A percentile compares a stretch with the other conserved stretches of the same genome.
Evolutionary conservation across 352 stramenopile genomes (phyloP).

Genomic region (Pythium rishiriense): DNA sequence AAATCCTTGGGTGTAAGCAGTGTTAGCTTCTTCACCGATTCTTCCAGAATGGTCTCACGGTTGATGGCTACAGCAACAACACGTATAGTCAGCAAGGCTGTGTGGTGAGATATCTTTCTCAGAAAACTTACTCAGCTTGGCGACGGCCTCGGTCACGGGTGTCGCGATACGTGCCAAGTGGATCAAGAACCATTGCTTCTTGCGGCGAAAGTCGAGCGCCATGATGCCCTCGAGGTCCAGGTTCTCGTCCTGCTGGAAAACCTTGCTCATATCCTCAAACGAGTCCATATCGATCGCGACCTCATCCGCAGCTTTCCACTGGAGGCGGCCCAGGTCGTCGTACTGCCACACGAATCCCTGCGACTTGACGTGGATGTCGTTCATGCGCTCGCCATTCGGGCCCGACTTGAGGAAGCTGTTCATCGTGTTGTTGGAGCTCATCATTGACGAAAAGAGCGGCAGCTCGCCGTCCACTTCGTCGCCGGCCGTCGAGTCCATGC

Average conservation of each 20-base stretch:
- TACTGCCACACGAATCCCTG: slow-evolving; percentile 76
- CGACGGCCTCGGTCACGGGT: slow-evolving; percentile 58
- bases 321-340: slow-evolving; percentile 46
- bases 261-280: slow-evolving; percentile 42
- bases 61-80: slow-evolving; percentile 38
- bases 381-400: slow-evolving; percentile 51
- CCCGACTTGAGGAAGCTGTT: slow-evolving; percentile 29
- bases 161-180: slow-evolving; percentile 66
- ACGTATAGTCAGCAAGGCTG: background rate
- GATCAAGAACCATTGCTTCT: slow-evolving; percentile 86
- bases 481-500: slow-evolving; percentile 54
- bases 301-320: slow-evolving; percentile 62
- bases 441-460: slow-evolving; percentile 17
- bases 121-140: slow-evolving; percentile 56
- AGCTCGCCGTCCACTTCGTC: slow-evolving; percentile 30
- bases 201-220: slow-evolving; percentile 72
- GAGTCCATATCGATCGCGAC: slow-evolving; percentile 76
- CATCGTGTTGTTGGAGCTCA: slow-evolving; percentile 9
- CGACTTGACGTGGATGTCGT: slow-evolving; percentile 61
- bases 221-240: slow-evolving; percentile 80
- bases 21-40: slow-evolving; percentile 47
- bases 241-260: slow-evolving; percentile 37
- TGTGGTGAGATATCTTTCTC: background rate
- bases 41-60: slow-evolving; percentile 56
- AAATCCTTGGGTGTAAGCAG: slow-evolving; percentile 41